Evolutionary conservation across 306 rosid species (phyloP), one percentile per base, ranked within the genome.

Genomic region (Gastrolobium bilobum): DNA sequence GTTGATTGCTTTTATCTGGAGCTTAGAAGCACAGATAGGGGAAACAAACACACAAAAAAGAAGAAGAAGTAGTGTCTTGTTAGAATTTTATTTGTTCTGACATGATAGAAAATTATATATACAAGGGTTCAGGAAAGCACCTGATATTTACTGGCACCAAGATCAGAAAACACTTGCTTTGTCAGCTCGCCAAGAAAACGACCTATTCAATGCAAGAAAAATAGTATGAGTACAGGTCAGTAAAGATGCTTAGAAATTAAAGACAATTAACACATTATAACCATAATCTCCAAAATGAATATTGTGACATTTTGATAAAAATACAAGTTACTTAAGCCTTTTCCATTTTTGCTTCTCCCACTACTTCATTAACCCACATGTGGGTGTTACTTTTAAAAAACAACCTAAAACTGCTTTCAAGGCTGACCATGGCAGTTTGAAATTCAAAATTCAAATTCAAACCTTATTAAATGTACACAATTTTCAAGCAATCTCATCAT

Each of bases 81-180:
- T 75, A 58, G 44, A 58, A 62, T 46, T 38, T 76, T 26, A 71
- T 38, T 53, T 39, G 40, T 72, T 56, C 62, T 34, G 65, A 48
- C 52, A 60, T 50, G 33, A 33, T 26, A 13, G 10, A 10, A 64
- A 61, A 47, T 63, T 1, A 29, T 57, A 75, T 47, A 71, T 52
- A 52, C 2, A 73, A 76, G 47, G 76, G 54, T 48, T 57, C 44
- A 37, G 63, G 82, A 59, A 76, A 70, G 84, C 75, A 92, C 99
- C 99, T 92, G 99, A 88, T 90, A 95, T 95, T 95, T 95, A 86
- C 98, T 92, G 6, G 97, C 96, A n/a, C 4, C 75, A 67, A 95
- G 99, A 83, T 95, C 99, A 73, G 94, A 86, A 76, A 95, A 92
- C 40, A 95, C 99, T 91, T 95, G 96, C 84, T 85, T 85, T 53